Conservation (phyloP, 2,329 filamentous ascomycete genomes). For the Elsinoe australis region DNA sequence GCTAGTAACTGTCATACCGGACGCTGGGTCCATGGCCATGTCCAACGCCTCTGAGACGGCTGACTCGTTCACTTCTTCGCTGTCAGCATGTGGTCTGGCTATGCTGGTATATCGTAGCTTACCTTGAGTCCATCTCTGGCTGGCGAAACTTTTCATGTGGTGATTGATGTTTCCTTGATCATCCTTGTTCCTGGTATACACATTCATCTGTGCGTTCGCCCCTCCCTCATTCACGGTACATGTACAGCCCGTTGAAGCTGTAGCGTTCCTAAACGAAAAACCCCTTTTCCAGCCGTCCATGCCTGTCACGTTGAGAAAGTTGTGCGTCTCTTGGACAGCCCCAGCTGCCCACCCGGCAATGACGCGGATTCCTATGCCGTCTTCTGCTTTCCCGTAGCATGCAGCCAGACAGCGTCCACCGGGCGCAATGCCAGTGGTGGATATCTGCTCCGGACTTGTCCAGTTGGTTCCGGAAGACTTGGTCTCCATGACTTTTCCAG, state of each 20-base stretch:
- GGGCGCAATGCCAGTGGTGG: background rate
- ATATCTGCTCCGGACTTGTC: background rate
- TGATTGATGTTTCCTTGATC: background rate
- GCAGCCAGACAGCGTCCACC: background rate
- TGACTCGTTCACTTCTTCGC: background rate
- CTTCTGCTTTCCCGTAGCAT: background rate
- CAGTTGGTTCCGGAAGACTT: background rate
- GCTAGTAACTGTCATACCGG: slow-evolving; percentile 5
- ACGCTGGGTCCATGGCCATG: slow-evolving; percentile 5
- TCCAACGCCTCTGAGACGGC: background rate
- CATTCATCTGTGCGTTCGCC: background rate
- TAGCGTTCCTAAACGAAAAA: background rate
- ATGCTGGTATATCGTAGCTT: too few relatives aligned
- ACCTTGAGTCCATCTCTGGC: background rate
- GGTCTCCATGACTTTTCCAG: background rate
- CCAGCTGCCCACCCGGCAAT: background rate
- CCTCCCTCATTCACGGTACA: background rate
- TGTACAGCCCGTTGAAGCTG: background rate
- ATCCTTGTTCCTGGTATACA: slow-evolving; percentile 4
- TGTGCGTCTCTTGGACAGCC: background rate
- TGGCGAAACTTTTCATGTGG: background rate
- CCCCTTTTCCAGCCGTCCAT: slow-evolving; percentile 5
- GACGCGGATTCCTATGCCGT: background rate
- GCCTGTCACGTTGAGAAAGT: slow-evolving; percentile 3
- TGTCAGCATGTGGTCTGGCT: background rate